phyloP scores from a whole-genome alignment of 2,329 filamentous ascomycete species.

The Venturia aucupariae region DNA sequence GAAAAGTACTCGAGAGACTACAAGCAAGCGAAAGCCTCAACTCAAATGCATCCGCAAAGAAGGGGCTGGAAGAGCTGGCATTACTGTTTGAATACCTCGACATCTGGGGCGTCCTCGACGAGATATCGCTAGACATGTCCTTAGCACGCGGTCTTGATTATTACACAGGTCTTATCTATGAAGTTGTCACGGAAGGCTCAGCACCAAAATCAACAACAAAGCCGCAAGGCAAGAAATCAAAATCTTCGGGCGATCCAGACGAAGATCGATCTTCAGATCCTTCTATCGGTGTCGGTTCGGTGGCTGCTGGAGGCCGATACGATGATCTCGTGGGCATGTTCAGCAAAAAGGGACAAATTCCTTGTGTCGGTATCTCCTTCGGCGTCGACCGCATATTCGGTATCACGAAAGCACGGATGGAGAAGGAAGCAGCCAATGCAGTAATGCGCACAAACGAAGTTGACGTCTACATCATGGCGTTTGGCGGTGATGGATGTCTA shows the following conservation, averaged over 20 bases:
- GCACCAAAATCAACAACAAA: conserved; percentile 39
- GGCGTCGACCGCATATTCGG: conserved; percentile 93
- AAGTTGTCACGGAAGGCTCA: conserved; percentile 75
- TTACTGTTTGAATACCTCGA: conserved; percentile 76
- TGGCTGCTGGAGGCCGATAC: conserved; percentile 84
- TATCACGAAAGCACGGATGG: conserved; percentile 71
- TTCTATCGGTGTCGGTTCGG: conserved; percentile 74
- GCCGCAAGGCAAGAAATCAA: conserved; percentile 40
- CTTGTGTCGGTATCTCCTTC: conserved; percentile 87
- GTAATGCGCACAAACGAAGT: conserved; percentile 60
- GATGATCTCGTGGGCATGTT: conserved; percentile 95
- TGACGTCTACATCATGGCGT: conserved; percentile 91
- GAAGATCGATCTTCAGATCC: conserved; percentile 69
- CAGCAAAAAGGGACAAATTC: conserved; percentile 72
- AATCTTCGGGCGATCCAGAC: conserved; percentile 38
- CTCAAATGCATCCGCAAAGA: conserved; percentile 65
- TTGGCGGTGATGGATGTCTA: conserved; percentile 69
- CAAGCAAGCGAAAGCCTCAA: conserved; percentile 57
- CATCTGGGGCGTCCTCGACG: conserved; percentile 61
- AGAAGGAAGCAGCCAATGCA: conserved; percentile 46
- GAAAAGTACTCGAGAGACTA: conserved; percentile 55
- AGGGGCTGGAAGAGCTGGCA: conserved; percentile 72
- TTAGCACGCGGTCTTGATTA: conserved; percentile 88
- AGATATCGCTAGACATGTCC: conserved; percentile 80
- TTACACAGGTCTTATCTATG: conserved; percentile 85